Evolutionary conservation across 2,329 filamentous ascomycete species (phyloP).

Genomic region (Fusarium staphyleae): DNA sequence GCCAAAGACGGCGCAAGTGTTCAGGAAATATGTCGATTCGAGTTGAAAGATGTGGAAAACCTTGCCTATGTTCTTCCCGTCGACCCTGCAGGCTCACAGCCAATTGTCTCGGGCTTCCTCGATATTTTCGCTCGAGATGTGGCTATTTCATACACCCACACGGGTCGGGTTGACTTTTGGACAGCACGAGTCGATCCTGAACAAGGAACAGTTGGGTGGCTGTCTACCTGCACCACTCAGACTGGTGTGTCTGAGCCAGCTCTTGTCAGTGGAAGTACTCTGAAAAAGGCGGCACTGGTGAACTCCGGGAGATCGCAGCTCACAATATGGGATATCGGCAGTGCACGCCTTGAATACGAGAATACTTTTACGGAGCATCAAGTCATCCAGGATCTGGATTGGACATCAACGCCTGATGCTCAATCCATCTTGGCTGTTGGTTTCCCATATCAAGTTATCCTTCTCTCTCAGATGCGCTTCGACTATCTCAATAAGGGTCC

Average conservation of each 20-base stretch:
- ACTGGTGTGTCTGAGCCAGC: slow-evolving; percentile 77
- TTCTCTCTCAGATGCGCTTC: slow-evolving; percentile 87
- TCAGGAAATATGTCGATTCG: slow-evolving; percentile 73
- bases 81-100: slow-evolving; percentile 80
- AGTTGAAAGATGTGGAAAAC: slow-evolving; percentile 66
- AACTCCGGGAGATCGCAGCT: slow-evolving; percentile 75
- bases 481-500: slow-evolving; percentile 88
- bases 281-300: slow-evolving; percentile 86
- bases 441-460: slow-evolving; percentile 82
- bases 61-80: slow-evolving; percentile 77
- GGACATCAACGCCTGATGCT: slow-evolving; percentile 89
- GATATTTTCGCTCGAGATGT: slow-evolving; percentile 88
- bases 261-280: slow-evolving; percentile 83
- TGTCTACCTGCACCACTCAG: slow-evolving; percentile 81
- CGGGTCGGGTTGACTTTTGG: slow-evolving; percentile 82
- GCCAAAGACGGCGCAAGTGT: slow-evolving; percentile 50
- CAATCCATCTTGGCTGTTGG: slow-evolving; percentile 93
- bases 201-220: slow-evolving; percentile 74
- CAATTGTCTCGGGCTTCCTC: slow-evolving; percentile 77
- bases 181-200: slow-evolving; percentile 74
- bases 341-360: slow-evolving; percentile 81
- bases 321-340: slow-evolving; percentile 90
- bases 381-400: slow-evolving; percentile 85
- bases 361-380: slow-evolving; percentile 77
- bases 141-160: slow-evolving; percentile 81